These are phyloP conservation scores for Tetramitus jugosus DNA, from an alignment of 208 protist genomes.

Conservation along the genomic window DNA sequence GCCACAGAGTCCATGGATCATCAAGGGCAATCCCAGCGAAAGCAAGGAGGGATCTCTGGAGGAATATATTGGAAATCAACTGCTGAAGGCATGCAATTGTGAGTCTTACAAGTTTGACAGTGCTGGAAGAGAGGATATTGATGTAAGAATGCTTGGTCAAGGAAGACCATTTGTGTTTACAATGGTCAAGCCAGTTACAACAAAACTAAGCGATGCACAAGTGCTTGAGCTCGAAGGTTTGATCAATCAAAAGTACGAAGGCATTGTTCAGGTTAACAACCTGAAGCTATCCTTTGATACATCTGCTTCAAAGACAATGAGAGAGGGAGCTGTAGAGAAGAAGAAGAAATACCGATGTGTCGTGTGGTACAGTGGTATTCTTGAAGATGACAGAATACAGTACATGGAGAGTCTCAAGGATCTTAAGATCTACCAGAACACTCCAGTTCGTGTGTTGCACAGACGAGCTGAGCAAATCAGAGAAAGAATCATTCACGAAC, in stretches of 20 bases:
- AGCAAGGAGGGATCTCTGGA: background rate
- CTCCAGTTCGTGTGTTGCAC: conserved; percentile 86
- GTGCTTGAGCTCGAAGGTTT: conserved; percentile 39
- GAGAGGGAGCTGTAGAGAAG: conserved; percentile 63
- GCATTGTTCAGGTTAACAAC: conserved; percentile 46
- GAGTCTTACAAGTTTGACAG: conserved; percentile 58
- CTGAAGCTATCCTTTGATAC: conserved; percentile 7
- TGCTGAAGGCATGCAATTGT: background rate
- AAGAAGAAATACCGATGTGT: conserved; percentile 74
- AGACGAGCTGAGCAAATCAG: conserved; percentile 68
- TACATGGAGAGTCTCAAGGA: conserved; percentile 42
- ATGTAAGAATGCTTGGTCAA: conserved; percentile 84
- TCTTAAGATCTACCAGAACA: conserved; percentile 63
- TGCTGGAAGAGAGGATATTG: conserved; percentile 81
- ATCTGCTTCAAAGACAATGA: conserved; percentile 34
- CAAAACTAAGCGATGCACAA: conserved; percentile 51
- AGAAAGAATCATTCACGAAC: conserved; percentile 63
- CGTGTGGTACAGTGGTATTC: conserved; percentile 59
- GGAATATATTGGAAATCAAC: background rate
- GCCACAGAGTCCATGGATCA: conserved; percentile 9
- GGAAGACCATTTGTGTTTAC: conserved; percentile 83
- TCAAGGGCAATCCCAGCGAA: background rate
- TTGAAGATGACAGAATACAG: conserved; percentile 45
- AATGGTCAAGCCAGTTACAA: conserved; percentile 55
- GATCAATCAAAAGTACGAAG: conserved; percentile 55